Evolutionary conservation across 2,329 filamentous ascomycete species (phyloP).

Genomic region (Clarireedia hainanense): DNA sequence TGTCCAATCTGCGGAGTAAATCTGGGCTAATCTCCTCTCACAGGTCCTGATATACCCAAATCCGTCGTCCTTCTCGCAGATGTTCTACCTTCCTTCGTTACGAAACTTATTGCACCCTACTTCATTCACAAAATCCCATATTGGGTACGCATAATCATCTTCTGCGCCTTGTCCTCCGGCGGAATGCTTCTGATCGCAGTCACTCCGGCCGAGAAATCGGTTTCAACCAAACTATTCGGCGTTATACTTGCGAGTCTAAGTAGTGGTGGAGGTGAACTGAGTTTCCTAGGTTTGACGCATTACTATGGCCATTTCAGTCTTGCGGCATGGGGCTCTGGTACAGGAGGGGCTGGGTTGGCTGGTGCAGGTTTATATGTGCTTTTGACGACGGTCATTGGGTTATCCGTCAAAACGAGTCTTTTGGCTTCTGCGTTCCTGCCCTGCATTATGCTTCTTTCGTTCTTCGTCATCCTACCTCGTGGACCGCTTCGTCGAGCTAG

Average conservation of each 20-base stretch:
- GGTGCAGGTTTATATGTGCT: conserved; percentile 84
- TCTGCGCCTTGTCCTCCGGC: conserved; percentile 65
- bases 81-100: conserved; percentile 80
- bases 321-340: conserved; percentile 87
- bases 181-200: conserved; percentile 89
- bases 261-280: conserved; percentile 81
- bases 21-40: not conserved
- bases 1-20: not conserved
- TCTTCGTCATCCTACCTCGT: conserved; percentile 72
- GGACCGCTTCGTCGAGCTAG: conserved; percentile 49
- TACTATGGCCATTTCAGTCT: conserved; percentile 85
- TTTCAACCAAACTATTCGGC: conserved; percentile 70
- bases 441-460: conserved; percentile 73
- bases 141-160: conserved; percentile 61
- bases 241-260: conserved; percentile 79
- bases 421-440: conserved; percentile 74
- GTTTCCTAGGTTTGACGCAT: conserved; percentile 84
- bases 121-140: conserved; percentile 89
- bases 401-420: conserved; percentile 67
- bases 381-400: conserved; percentile 70
- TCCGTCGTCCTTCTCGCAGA: conserved; percentile 89
- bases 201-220: conserved; percentile 58
- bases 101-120: conserved; percentile 85
- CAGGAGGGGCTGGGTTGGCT: conserved; percentile 78
- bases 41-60: conserved; percentile 69